Base-by-base conservation (phyloP, 768 basidiomycete genomes). In the Calvatia gigantea region DNA sequence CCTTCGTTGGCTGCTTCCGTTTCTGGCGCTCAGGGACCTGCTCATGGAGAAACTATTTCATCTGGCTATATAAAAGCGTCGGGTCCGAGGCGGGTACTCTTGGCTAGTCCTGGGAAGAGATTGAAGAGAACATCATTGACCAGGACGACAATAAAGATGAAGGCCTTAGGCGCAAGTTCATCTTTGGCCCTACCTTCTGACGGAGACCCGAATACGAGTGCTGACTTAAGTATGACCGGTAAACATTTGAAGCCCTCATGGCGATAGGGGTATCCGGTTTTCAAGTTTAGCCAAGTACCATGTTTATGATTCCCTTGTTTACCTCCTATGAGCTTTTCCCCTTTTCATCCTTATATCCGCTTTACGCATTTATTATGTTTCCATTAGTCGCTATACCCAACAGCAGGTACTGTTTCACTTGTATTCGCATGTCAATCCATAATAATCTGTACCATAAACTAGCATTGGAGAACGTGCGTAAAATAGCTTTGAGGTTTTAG, bases 101-200 rank as follows among this genome's bases (percentile, higher is more conserved):
- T 76, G 33, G 66, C 70, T 57, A 86, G 84, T 58, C 86, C 86
- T 35, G 77, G 75, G 56, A 87, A 86, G 67, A 75, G 84, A 56
- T 63, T 73, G 46, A 85, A 82, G 69, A 73, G 85, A 59, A 61
- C 81, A 57, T 87, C 85, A 9, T 61, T 87, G 58, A 75, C 74
- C 5, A 75, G 70, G 61, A 68, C 75, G 15, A 62, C 69, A 15
- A 47, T 63, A 28, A 69, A 65, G 46, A 32, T 72, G 50, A 73
- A 68, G 53, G 59, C 66, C 2, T 51, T 54, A 27, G 33, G 27
- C 15, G 37, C 29, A 9, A 17, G 57, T 48, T 58, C 65, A 11
- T 70, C 67, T 14, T 49, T 73, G 58, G 61, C 68, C 23, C 65
- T 69, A 25, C 60, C 75, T 5, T 65, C 75, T 12, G 69, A 59